Percentiles rank a stretch among this genome's conserved stretches.
Evolutionary conservation across 257 asterid species (phyloP).

Genomic region (Petunia axillaris): DNA sequence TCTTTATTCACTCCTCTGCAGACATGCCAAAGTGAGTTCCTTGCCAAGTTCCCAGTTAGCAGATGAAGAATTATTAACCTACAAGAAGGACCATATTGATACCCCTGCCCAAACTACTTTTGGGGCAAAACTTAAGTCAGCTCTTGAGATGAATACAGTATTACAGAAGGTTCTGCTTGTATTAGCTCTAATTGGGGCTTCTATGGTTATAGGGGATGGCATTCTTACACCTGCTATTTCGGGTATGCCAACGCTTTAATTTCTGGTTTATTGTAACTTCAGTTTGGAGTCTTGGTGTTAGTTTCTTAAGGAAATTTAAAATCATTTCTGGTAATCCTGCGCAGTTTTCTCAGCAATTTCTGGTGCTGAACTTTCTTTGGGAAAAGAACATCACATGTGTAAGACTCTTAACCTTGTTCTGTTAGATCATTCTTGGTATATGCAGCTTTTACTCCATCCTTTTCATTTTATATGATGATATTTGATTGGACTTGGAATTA

Average conservation of each 20-base stretch:
- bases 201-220: conserved; percentile 99
- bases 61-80: conserved; percentile 73
- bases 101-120: conserved; percentile 57
- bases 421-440: not conserved
- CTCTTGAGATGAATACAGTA: conserved; percentile 63
- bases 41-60: conserved; percentile 77
- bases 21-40: conserved; percentile 75
- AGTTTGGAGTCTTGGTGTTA: not conserved
- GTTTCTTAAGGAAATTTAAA: not conserved
- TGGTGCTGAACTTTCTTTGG: conserved; percentile 81
- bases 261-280: not conserved
- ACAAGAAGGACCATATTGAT: conserved; percentile 54
- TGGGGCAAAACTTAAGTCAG: conserved; percentile 65
- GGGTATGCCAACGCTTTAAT: conserved; percentile 40
- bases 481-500: not conserved
- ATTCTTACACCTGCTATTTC: conserved; percentile 86
- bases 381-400: conserved; percentile 82
- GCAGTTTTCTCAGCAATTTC: conserved; percentile 94
- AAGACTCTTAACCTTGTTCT: conserved; percentile 34
- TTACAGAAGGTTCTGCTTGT: conserved; percentile 71
- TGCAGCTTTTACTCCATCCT: not conserved
- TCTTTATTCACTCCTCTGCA: conserved; percentile 73
- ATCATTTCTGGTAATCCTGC: conserved; percentile 28
- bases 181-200: conserved; percentile 84
- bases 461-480: not conserved